phyloP scores from a whole-genome alignment of 306 rosid genomes.

The Vigna trinervia region DNA sequence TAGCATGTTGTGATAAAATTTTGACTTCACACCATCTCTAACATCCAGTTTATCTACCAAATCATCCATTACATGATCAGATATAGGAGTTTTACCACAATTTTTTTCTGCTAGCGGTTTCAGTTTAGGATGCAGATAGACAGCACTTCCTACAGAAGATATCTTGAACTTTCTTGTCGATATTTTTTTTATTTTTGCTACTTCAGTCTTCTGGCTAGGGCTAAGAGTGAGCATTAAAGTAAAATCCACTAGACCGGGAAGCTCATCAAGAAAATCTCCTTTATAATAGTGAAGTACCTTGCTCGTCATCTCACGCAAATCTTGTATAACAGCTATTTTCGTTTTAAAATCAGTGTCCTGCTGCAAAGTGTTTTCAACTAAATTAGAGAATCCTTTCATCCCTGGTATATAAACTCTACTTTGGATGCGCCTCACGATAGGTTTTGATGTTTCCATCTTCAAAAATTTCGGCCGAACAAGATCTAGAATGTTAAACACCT shows the following conservation, averaged over 20 bases:
- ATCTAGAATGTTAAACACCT: slow-evolving; percentile 85
- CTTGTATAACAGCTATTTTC: slow-evolving; percentile 81
- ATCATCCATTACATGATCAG: slow-evolving; percentile 68
- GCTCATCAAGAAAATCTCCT: slow-evolving; percentile 98
- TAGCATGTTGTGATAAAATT: slow-evolving; percentile 72
- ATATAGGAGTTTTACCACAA: slow-evolving; percentile 47
- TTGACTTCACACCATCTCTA: slow-evolving; percentile 83
- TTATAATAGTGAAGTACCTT: slow-evolving; percentile 85
- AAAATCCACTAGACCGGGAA: slow-evolving; percentile 89
- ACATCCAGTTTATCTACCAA: slow-evolving; percentile 57
- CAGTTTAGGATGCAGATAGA: slow-evolving; percentile 81
- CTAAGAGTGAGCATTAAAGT: slow-evolving; percentile 75
- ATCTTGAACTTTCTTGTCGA: slow-evolving; percentile 75
- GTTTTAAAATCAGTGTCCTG: slow-evolving; percentile 80
- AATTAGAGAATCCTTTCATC: slow-evolving; percentile 62
- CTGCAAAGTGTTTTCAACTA: slow-evolving; percentile 83
- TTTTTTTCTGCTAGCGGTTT: slow-evolving; percentile 61
- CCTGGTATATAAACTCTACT: slow-evolving; percentile 71
- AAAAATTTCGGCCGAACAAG: slow-evolving; percentile 88
- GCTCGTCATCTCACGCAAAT: slow-evolving; percentile 93
- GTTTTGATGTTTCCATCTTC: slow-evolving; percentile 63
- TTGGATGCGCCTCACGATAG: slow-evolving; percentile 75
- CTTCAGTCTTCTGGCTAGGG: slow-evolving; percentile 66
- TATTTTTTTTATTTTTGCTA: slow-evolving; percentile 53
- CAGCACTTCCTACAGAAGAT: slow-evolving; percentile 78